phyloP scores from a whole-genome alignment of 306 rosid species.

The Prunus salicina region DNA sequence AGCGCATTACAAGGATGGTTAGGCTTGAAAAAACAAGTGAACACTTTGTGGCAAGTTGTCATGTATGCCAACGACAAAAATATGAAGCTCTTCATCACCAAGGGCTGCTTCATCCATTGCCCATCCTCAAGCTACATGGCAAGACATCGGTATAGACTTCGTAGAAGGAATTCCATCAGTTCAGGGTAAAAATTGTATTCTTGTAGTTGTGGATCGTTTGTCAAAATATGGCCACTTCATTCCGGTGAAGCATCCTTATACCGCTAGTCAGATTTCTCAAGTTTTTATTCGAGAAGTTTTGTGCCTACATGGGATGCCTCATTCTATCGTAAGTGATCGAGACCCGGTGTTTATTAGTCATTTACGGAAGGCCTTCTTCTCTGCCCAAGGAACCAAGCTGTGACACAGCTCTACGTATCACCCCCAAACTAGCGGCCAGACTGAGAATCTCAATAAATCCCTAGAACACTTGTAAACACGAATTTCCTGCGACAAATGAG shows the following conservation, averaged over 20 bases:
- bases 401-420: background rate
- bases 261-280: background rate
- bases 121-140: background rate
- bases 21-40: background rate
- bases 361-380: background rate
- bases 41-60: background rate
- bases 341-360: background rate
- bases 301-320: background rate
- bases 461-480: too few species aligned
- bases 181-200: background rate
- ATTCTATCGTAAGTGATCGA: background rate
- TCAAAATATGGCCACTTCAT: conserved; percentile 8
- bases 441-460: too few species aligned
- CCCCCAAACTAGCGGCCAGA: background rate
- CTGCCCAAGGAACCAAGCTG: background rate
- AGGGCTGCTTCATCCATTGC: background rate
- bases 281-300: background rate
- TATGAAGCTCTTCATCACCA: background rate
- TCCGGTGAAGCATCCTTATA: background rate
- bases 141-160: background rate
- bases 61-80: background rate
- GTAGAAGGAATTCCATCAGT: background rate
- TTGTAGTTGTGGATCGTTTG: background rate
- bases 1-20: background rate
- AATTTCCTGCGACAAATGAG: too few species aligned